These are phyloP conservation scores for Larix kaempferi DNA, from an alignment of 75 land plant species.

Conservation along the genomic window DNA sequence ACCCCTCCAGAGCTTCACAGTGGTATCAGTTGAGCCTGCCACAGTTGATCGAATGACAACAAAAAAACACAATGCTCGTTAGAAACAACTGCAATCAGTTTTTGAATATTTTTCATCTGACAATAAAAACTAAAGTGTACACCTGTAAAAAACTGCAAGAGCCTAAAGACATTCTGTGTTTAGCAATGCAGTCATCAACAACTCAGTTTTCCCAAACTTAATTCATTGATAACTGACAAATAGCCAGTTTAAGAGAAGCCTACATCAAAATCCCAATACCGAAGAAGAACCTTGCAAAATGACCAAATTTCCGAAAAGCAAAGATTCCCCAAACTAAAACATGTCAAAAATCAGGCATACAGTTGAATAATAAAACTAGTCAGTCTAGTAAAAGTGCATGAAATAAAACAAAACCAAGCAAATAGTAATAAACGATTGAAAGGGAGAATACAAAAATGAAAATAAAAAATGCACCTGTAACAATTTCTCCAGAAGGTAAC, in stretches of 20 bases:
- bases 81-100: background rate
- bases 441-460: no score
- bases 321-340: background rate
- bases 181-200: background rate
- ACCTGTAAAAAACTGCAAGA: background rate
- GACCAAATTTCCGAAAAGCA: background rate
- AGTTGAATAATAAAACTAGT: background rate
- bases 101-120: background rate
- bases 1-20: conserved; percentile 86
- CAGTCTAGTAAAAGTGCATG: background rate
- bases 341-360: no score
- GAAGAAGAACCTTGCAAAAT: background rate
- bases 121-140: no score
- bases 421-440: conserved; percentile 2
- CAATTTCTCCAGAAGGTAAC: conserved; percentile 78
- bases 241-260: background rate
- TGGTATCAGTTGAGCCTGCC: conserved; percentile 89
- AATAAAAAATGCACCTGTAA: conserved; percentile 79
- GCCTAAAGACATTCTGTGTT: background rate
- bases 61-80: background rate
- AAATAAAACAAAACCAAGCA: background rate
- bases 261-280: background rate
- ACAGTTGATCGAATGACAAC: background rate
- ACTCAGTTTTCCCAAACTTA: background rate
- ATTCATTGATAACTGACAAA: background rate